Base-by-base conservation (phyloP, 768 basidiomycete species). In the Boletus edulis region DNA sequence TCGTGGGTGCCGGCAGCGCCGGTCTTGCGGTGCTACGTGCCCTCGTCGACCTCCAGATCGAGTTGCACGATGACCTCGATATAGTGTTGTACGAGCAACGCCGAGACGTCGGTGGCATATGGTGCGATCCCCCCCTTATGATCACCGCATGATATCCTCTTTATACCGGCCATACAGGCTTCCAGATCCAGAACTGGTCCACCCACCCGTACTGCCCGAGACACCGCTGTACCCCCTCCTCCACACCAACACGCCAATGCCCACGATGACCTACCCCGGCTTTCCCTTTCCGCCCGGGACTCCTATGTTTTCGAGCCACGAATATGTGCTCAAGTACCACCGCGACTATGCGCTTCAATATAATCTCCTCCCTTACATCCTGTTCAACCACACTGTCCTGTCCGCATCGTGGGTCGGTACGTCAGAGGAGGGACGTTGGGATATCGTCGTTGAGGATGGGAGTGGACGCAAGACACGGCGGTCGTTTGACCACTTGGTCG, bases 1-100 rank as follows among this genome's bases (percentile, higher is more conserved):
- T 85, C 46, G 72, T 86, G 17, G 84, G 84, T 11, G 80, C 76
- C 7, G 83, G 82, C 1, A 83, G 78, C 59, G 81, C 78, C 5
- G 83, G 83, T 2, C 67, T 85, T 27, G 80, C 78, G 3, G 73
- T 76, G 65, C 65, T 85, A 27, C 81, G 80, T 62, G 77, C 76
- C 7, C 62, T 81, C 15, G 64, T 79, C 4, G 79, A 81, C 62
- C 60, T 85, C 7, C 78, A 80, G 12, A 66, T 69, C 18, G 70
- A 76, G 32, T 53, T 65, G 7, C 64, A 69, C 18, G 50, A 62
- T 20, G 63, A 63, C 11, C 81, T 81, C 75, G 74, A 80, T 22
- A 67, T 85, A 22, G 76, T 76, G 15, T 62, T 84, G 49, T 83
- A 76, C 58, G 84, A 86, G 59, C 75, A 81, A 63, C 74, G 81